These are phyloP conservation scores for Penicillium herquei DNA, from an alignment of 495 filamentous ascomycete species.

Conservation along the genomic window DNA sequence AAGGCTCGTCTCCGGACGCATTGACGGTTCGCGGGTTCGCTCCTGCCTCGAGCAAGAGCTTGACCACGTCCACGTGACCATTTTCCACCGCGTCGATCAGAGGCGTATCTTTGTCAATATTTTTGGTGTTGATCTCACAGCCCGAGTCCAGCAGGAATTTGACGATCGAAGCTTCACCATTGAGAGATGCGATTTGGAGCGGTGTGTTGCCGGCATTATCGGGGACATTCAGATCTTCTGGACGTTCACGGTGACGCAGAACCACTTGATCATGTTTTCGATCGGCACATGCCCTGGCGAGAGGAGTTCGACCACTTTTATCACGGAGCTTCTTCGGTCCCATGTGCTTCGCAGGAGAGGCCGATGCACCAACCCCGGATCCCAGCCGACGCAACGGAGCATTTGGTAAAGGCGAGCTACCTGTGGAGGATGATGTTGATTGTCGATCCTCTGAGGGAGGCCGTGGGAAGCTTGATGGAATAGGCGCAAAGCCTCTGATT, in stretches of 20 bases:
- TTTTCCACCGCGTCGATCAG: slow-evolving; percentile 96
- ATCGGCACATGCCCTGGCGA: slow-evolving; percentile 80
- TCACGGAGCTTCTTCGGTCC: slow-evolving; percentile 80
- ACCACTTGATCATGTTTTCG: slow-evolving; percentile 72
- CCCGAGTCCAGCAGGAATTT: slow-evolving; percentile 70
- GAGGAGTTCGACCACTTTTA: slow-evolving; percentile 77
- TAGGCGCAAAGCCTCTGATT: slow-evolving; percentile 50
- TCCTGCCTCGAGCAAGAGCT: slow-evolving; percentile 75
- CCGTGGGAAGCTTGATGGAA: slow-evolving; percentile 40
- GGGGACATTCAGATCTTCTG: slow-evolving; percentile 80
- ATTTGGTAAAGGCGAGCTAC: slow-evolving; percentile 67
- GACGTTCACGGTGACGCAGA: slow-evolving; percentile 66
- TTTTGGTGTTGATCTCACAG: slow-evolving; percentile 78
- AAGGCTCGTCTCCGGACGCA: slow-evolving; percentile 79
- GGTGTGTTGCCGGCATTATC: slow-evolving; percentile 95
- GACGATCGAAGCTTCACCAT: slow-evolving; percentile 77
- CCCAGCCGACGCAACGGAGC: slow-evolving; percentile 64
- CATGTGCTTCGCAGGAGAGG: slow-evolving; percentile 65
- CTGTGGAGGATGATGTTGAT: slow-evolving; percentile 72
- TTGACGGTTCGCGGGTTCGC: slow-evolving; percentile 89
- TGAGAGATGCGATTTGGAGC: slow-evolving; percentile 83
- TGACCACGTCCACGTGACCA: slow-evolving; percentile 86
- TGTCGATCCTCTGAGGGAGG: slow-evolving; percentile 63
- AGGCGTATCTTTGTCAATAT: slow-evolving; percentile 85
- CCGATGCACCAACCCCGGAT: slow-evolving; percentile 52